phyloP scores from a whole-genome alignment of 176 grass and related monocot species.

The Oropetium thomaeum region DNA sequence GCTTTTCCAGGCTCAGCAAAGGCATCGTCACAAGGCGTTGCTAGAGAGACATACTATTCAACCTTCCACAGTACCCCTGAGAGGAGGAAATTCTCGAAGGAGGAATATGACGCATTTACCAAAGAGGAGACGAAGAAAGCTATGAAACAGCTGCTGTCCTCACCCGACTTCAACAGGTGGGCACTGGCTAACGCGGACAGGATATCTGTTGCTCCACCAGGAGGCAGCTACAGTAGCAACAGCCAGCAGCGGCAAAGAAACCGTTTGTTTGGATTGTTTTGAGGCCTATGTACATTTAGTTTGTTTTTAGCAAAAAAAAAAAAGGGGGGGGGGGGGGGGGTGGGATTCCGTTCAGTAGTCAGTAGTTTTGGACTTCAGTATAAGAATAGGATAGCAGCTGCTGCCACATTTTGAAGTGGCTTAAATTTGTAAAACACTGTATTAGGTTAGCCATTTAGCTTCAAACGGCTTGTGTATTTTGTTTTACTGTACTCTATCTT shows the following conservation, averaged over 20 bases:
- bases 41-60: constrained; percentile 63
- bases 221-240: constrained; percentile 37
- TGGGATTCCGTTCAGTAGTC: neutral
- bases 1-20: constrained; percentile 36
- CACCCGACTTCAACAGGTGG: constrained; percentile 82
- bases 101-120: constrained; percentile 74
- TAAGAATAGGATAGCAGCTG: constrained; percentile 28
- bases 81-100: constrained; percentile 58
- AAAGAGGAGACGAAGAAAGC: constrained; percentile 68
- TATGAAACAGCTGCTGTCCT: constrained; percentile 62
- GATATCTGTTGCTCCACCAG: constrained; percentile 58
- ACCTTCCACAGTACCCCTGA: constrained; percentile 67
- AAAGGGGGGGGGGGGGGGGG: no score
- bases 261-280: constrained; percentile 60
- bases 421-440: constrained; percentile 20
- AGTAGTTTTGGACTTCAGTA: neutral
- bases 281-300: neutral
- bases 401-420: constrained; percentile 30
- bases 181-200: constrained; percentile 60
- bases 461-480: neutral
- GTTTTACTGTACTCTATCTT: no score
- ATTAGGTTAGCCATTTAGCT: constrained; percentile 12
- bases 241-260: constrained; percentile 31
- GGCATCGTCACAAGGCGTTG: constrained; percentile 7
- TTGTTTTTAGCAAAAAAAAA: constrained; percentile 23